Evolutionary conservation across 495 filamentous ascomycete species (phyloP), one percentile per base, ranked within the genome.

Genomic region (Xylaria nigripes): DNA sequence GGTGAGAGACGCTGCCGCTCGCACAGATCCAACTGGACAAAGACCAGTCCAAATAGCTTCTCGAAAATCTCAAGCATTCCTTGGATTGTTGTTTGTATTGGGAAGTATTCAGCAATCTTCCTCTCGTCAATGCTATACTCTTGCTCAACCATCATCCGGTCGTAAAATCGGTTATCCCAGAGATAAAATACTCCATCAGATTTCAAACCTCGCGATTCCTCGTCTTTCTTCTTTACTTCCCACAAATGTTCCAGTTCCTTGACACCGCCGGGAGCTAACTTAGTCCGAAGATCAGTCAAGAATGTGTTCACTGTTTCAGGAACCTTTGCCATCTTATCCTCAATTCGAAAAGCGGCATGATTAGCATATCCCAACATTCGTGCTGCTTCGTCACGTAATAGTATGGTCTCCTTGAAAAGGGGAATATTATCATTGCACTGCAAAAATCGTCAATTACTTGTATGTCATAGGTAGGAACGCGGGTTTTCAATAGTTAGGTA

Each of bases 321-420:
- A 0, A 82, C 86, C 77, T 97, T 96, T 51, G 90, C 90, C 94
- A 98, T 98, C 80, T 95, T 96, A 55, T 93, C 87, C 68, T 96
- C 92, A 43, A 98, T 87, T 29, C 81, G 78, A 76, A 95, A 91
- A 19, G 89, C 81, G 27, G 93, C 93, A 71, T 96, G 92, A 62
- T 95, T 87, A 18, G 85, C 86, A 69, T 96, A 98, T 6, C 90
- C 91, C 22, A 98, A 74, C 36, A 98, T 73, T 47, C 94, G 83
- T 30, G 94, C 93, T 21, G 86, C 89, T 71, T 98, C 94, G 60
- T 98, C 93, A 16, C 94, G 86, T 52, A 97, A 77, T 15, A 92
- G 68, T 44, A 98, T 80, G 1, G 90, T 81, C 68, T 96, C 93
- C 51, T 77, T 81, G 78, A 98, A 97, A 16, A 98, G 74, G 0